phyloP scores from a whole-genome alignment of 2,329 filamentous ascomycete species.

The Alternaria dauci region DNA sequence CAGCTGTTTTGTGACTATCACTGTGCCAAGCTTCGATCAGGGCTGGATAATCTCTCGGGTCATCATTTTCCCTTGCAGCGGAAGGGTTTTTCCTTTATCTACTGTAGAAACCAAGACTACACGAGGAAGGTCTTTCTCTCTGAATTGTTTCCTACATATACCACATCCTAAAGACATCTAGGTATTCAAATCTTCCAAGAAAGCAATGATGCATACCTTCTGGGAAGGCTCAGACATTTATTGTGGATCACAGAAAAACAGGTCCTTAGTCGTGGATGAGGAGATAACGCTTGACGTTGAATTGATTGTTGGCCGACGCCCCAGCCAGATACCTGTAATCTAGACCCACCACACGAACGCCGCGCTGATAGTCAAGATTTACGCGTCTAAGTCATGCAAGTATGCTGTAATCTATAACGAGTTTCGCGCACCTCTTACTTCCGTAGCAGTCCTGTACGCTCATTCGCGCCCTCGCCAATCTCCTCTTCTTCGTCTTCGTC shows the following conservation, averaged over 20 bases:
- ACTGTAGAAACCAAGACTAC: not conserved
- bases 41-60: not conserved
- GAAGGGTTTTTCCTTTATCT: not conserved
- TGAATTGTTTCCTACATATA: not conserved
- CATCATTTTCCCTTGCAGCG: not conserved
- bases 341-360: slow-evolving; percentile 15
- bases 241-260: not conserved
- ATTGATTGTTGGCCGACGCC: not conserved
- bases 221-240: not conserved
- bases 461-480: slow-evolving; percentile 29
- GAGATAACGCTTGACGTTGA: not conserved
- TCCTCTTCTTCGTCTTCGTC: slow-evolving; percentile 41
- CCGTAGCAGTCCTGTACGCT: slow-evolving; percentile 43
- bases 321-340: not conserved
- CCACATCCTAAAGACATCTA: not conserved
- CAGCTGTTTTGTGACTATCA: not conserved
- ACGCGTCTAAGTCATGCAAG: slow-evolving; percentile 14
- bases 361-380: slow-evolving; percentile 20
- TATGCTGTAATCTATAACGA: not conserved
- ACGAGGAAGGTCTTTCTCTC: not conserved
- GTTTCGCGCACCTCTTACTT: slow-evolving; percentile 25
- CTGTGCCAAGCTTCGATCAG: not conserved
- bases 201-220: not conserved
- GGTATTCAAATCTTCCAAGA: not conserved
- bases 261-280: not conserved